phyloP scores from a whole-genome alignment of 805 yeast species.

The Candida andamanensis region DNA sequence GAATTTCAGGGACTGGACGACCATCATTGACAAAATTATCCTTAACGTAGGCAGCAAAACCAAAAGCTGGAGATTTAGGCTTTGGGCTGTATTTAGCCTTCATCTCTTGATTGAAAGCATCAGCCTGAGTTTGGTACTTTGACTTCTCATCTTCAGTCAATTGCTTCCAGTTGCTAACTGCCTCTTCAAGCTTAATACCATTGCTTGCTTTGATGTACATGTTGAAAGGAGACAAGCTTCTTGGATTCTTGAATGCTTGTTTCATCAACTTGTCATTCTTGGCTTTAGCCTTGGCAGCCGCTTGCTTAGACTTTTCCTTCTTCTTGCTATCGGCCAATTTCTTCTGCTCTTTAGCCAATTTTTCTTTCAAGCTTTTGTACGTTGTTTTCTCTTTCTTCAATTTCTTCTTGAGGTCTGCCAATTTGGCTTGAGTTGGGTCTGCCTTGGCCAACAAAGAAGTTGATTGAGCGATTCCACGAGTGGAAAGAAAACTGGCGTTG shows the following conservation, averaged over 20 bases:
- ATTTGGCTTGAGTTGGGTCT: not conserved
- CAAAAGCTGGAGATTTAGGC: conserved; percentile 29
- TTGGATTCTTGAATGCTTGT: conserved; percentile 9
- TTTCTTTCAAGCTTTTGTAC: conserved; percentile 14
- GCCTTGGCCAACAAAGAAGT: not conserved
- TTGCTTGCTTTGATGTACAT: conserved; percentile 9
- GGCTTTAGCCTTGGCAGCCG: conserved; percentile 14
- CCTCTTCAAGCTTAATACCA: conserved; percentile 1
- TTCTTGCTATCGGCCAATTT: conserved; percentile 12
- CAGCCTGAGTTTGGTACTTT: conserved; percentile 19
- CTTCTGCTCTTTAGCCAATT: conserved; percentile 15
- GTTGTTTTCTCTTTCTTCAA: conserved; percentile 13
- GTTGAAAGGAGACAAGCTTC: conserved; percentile 9
- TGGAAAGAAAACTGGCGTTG: too few species aligned
- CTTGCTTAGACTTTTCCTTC: conserved; percentile 15
- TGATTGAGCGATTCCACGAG: too few species aligned
- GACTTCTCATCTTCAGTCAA: conserved; percentile 27
- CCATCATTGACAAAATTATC: conserved; percentile 21
- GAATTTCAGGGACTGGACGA: conserved; percentile 15
- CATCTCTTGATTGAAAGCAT: conserved; percentile 22
- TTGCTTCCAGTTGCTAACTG: conserved; percentile 17
- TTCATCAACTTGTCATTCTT: conserved; percentile 10
- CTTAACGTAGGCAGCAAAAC: conserved; percentile 27
- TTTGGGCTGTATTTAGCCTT: conserved; percentile 21
- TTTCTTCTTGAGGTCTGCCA: conserved; percentile 3